phyloP scores from a whole-genome alignment of 2,329 filamentous ascomycete genomes.

The Periconia macrospinosa region DNA sequence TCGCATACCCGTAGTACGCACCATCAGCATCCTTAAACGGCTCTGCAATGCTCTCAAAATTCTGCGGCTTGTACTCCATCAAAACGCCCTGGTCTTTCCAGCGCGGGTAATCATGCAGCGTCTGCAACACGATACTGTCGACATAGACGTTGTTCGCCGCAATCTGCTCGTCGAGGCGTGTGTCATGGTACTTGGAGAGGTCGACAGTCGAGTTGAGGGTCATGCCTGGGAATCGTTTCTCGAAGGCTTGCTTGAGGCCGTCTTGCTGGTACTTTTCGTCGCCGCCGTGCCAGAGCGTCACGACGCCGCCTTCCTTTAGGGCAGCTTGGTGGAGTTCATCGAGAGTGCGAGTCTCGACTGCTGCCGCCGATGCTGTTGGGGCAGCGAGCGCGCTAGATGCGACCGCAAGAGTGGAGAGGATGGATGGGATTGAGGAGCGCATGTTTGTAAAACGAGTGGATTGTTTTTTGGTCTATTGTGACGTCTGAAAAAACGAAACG shows the following conservation, averaged over 20 bases:
- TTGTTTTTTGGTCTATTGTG: not conserved
- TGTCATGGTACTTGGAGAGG: conserved; percentile 59
- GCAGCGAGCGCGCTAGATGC: not conserved
- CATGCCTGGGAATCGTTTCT: conserved; percentile 53
- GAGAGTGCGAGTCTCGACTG: conserved; percentile 50
- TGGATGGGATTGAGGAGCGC: not conserved
- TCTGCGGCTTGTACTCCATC: conserved; percentile 53
- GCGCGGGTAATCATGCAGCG: conserved; percentile 55
- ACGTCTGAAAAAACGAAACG: not conserved
- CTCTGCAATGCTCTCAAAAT: conserved; percentile 49
- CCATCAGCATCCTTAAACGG: conserved; percentile 48
- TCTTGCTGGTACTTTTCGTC: conserved; percentile 49
- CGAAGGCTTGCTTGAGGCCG: conserved; percentile 48
- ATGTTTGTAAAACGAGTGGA: not conserved
- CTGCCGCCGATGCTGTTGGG: too few relatives aligned
- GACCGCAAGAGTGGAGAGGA: not conserved
- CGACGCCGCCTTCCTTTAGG: conserved; percentile 49
- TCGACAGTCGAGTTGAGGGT: conserved; percentile 59
- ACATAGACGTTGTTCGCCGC: conserved; percentile 33
- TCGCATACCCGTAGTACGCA: conserved; percentile 48
- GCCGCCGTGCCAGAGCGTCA: conserved; percentile 55
- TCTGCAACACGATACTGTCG: conserved; percentile 55
- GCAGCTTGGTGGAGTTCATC: conserved; percentile 57
- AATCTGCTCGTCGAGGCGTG: conserved; percentile 51
- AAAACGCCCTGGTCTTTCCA: conserved; percentile 54